A percentile compares a stretch with the other conserved stretches of the same genome.
Conservation (phyloP, 306 rosid species). For the Prunus davidiana region DNA sequence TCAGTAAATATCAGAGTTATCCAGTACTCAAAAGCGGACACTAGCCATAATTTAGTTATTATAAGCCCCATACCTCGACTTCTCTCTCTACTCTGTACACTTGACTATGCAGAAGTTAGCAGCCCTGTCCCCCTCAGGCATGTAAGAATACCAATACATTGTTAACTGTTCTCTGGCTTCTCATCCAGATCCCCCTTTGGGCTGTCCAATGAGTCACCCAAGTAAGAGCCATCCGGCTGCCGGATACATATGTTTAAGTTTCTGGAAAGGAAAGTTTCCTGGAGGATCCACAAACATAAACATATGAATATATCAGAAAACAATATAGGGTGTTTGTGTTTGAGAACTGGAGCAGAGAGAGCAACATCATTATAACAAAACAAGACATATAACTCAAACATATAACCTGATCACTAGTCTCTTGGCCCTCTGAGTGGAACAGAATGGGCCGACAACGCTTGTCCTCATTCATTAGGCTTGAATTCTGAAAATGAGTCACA, state of each 20-base stretch:
- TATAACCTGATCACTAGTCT: slow-evolving; percentile 64
- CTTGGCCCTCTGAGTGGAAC: slow-evolving; percentile 87
- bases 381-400: slow-evolving; percentile 4
- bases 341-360: background rate
- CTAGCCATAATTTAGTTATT: slow-evolving; percentile 11
- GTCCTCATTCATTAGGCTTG: slow-evolving; percentile 94
- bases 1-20: slow-evolving; percentile 35
- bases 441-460: slow-evolving; percentile 91
- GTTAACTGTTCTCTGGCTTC: slow-evolving; percentile 46
- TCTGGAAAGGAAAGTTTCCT: slow-evolving; percentile 80
- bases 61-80: slow-evolving; percentile 9
- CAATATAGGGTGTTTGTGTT: background rate
- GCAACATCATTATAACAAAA: background rate
- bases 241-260: slow-evolving; percentile 86
- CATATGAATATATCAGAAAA: slow-evolving; percentile 26
- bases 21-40: slow-evolving; percentile 22
- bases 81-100: slow-evolving; percentile 60
- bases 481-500: slow-evolving; percentile 89
- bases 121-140: slow-evolving; percentile 49
- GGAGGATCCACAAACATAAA: slow-evolving; percentile 23
- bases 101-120: slow-evolving; percentile 62
- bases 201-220: slow-evolving; percentile 75
- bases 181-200: slow-evolving; percentile 64
- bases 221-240: slow-evolving; percentile 84
- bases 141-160: slow-evolving; percentile 27